A percentile compares a stretch with the other conserved stretches of the same genome.
Evolutionary conservation across 306 rosid genomes (phyloP).

Genomic region (Acacia acuminata): DNA sequence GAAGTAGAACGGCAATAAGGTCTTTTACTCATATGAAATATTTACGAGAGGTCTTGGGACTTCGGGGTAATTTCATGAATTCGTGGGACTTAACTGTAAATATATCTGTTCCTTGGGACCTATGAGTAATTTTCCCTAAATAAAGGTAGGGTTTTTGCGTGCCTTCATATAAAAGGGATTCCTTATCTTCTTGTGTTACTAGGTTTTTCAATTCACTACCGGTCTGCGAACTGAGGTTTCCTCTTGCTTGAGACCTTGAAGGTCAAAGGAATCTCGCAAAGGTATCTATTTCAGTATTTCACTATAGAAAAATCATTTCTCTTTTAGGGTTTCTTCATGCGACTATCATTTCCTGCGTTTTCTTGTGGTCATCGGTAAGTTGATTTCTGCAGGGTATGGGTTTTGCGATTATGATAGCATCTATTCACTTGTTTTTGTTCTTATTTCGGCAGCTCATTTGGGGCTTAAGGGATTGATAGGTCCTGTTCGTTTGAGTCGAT

Average conservation of each 20-base stretch:
- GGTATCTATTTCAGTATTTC: slow-evolving; percentile 30
- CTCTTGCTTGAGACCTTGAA: slow-evolving; percentile 8
- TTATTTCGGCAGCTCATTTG: background rate
- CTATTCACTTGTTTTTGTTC: background rate
- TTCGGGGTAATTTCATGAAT: no score
- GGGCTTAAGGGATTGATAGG: background rate
- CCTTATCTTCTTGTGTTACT: slow-evolving; percentile 21
- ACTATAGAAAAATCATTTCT: background rate
- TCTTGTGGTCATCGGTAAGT: background rate
- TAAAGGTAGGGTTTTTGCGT: slow-evolving; percentile 37
- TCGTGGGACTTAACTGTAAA: no score
- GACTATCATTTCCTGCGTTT: background rate
- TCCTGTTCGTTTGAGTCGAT: background rate
- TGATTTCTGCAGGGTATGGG: background rate
- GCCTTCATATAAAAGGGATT: slow-evolving; percentile 35
- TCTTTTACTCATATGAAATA: no score
- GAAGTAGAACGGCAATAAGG: no score
- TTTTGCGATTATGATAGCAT: background rate
- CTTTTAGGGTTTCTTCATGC: background rate
- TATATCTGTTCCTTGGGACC: no score
- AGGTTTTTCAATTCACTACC: slow-evolving; percentile 27
- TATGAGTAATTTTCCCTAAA: no score
- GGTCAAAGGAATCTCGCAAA: slow-evolving; percentile 28
- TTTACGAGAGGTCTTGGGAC: no score
- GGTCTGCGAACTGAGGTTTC: slow-evolving; percentile 1